Conservation (phyloP, 306 rosid species). For the Alnus rubra region DNA sequence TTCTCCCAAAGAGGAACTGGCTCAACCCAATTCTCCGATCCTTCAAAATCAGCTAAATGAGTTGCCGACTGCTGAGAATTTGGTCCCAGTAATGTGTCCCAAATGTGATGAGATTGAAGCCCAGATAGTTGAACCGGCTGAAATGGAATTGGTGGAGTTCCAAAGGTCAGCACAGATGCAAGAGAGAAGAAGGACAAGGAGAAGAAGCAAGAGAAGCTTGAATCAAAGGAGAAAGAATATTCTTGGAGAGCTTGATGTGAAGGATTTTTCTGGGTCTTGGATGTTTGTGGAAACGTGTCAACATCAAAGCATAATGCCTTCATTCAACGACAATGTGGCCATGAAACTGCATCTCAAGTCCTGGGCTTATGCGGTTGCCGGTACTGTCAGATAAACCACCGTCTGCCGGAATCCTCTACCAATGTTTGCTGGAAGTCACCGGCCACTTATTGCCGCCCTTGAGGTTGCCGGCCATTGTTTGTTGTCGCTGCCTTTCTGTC, state of each 20-base stretch:
- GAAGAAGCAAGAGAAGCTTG: constrained; percentile 12
- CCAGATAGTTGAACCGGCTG: not conserved
- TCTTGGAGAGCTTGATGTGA: constrained; percentile 36
- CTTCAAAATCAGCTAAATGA: constrained; percentile 15
- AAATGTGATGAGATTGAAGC: constrained; percentile 10
- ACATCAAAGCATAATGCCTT: constrained; percentile 36
- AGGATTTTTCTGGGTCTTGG: constrained; percentile 18
- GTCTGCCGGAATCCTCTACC: too few relatives aligned
- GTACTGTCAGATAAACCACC: constrained; percentile 41
- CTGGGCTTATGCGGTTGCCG: constrained; percentile 79
- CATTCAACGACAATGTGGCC: constrained; percentile 49
- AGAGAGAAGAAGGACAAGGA: constrained; percentile 17
- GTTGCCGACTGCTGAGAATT: not conserved
- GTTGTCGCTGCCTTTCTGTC: too few relatives aligned
- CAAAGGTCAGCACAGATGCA: constrained; percentile 23
- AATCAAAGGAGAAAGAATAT: constrained; percentile 14
- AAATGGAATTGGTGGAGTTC: constrained; percentile 17
- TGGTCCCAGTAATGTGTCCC: too few relatives aligned
- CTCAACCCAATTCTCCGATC: constrained; percentile 21
- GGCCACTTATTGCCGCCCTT: too few relatives aligned
- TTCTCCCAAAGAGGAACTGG: constrained; percentile 14
- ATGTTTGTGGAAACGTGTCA: constrained; percentile 8
- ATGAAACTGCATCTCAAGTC: constrained; percentile 75
- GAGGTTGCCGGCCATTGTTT: too few relatives aligned
- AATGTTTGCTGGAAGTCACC: too few relatives aligned